phyloP scores from a whole-genome alignment of 2,329 filamentous ascomycete genomes.

The Apiospora rasikravindrae region DNA sequence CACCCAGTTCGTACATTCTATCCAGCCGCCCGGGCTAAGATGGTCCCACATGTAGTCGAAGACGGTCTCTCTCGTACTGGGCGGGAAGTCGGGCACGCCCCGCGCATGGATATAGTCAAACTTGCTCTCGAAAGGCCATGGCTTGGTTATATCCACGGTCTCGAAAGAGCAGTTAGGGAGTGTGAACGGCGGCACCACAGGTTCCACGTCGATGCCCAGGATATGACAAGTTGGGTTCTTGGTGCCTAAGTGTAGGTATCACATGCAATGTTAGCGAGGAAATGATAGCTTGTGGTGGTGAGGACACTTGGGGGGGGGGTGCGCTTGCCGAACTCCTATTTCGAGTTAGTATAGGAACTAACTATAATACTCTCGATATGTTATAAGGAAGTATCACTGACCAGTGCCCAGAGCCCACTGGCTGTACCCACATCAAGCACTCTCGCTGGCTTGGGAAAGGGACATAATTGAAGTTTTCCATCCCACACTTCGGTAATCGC shows the following conservation, averaged over 20 bases:
- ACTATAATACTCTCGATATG: neutral
- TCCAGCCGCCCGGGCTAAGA: constrained; percentile 41
- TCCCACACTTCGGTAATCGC: constrained; percentile 19
- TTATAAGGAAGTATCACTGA: neutral
- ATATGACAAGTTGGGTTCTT: constrained; percentile 26
- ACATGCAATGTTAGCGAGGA: neutral
- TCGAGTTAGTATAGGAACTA: constrained; percentile 17
- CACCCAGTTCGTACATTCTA: constrained; percentile 44
- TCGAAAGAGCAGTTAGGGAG: constrained; percentile 38
- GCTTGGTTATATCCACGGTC: constrained; percentile 34
- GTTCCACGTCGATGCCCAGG: constrained; percentile 39
- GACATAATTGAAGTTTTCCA: constrained; percentile 19
- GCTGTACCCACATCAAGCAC: constrained; percentile 22
- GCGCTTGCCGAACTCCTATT: neutral
- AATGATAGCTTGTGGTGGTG: neutral
- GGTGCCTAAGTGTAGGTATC: neutral
- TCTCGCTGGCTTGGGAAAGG: constrained; percentile 19
- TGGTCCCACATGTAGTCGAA: constrained; percentile 39
- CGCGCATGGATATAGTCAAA: constrained; percentile 42
- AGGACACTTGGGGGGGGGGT: neutral
- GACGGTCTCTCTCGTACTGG: constrained; percentile 29
- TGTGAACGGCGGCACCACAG: constrained; percentile 33
- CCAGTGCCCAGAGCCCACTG: constrained; percentile 21
- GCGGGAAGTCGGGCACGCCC: constrained; percentile 37
- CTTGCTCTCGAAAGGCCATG: constrained; percentile 33